Percentiles rank a stretch among this genome's conserved stretches.
Evolutionary conservation across 202 grass and related monocot genomes (phyloP).

Genomic region (Thinopyrum obtusiflorum): DNA sequence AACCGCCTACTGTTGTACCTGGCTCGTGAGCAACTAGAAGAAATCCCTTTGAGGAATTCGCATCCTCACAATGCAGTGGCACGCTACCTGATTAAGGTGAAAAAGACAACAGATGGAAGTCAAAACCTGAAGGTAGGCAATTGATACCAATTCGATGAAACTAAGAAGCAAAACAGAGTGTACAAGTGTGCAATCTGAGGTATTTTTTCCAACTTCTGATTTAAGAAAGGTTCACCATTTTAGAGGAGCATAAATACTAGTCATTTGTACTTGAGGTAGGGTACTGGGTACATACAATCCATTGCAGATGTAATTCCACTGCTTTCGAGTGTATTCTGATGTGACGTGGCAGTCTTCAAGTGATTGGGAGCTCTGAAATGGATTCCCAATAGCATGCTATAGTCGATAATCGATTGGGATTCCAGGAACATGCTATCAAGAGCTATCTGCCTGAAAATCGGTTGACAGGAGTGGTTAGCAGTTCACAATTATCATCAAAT

Average conservation of each 20-base stretch:
- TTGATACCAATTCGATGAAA: neutral
- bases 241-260: conserved; percentile 2
- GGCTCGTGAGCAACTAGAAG: conserved; percentile 87
- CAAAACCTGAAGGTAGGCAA: neutral
- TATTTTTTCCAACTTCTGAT: neutral
- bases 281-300: conserved; percentile 57
- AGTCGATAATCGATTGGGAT: conserved; percentile 96
- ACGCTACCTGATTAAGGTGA: conserved; percentile 42
- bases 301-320: conserved; percentile 39
- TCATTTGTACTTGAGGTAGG: conserved; percentile 29
- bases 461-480: conserved; percentile 27
- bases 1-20: conserved; percentile 71
- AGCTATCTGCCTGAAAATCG: conserved; percentile 86
- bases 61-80: conserved; percentile 49
- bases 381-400: conserved; percentile 95
- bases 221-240: neutral
- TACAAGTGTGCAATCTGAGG: neutral
- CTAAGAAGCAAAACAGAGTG: neutral
- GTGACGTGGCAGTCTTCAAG: conserved; percentile 58
- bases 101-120: neutral
- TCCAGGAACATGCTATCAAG: conserved; percentile 95
- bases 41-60: conserved; percentile 65
- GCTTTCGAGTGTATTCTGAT: conserved; percentile 41
- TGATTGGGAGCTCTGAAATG: conserved; percentile 92
- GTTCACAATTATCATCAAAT: neutral